Base-by-base conservation (phyloP, 805 yeast species). In the Tetrapisispora arboricola region DNA sequence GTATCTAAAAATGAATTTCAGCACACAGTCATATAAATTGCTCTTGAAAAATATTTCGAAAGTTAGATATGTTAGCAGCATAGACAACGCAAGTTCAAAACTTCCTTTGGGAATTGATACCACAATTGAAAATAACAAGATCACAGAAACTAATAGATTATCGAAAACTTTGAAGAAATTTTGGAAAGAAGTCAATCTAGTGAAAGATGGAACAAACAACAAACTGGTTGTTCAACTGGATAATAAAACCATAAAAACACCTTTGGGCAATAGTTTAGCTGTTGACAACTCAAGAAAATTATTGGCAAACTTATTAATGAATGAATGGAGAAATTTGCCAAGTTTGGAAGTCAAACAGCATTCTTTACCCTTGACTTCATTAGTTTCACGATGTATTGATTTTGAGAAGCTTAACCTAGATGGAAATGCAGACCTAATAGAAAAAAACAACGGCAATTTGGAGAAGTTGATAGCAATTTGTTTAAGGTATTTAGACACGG, bases 401-500 rank as follows among this genome's bases (percentile, higher is more conserved):
- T 65, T 92, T 49, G 61, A 68, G 20, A 51, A 56, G 11, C 67
- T 71, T 3, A 59, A 67, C 25, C 63, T 64, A 3, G 54, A 52
- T 2, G 43, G 42, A 11, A 68, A 70, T 44, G 67, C 65, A 17
- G 80, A 75, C 38, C 57, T 71, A 38, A 58, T 68, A 13, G 74
- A 79, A 32, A 81, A 82, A 56, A 70, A 79, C 29, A 87, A 88
- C 9, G 73, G 68, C 45, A 63, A 63, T 36, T 56, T 76, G 32
- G 73, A 70, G 4, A 74, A 72, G 32, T 73, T 85, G 17, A 72
- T 75, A 45, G 61, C 70, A 32, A 73, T 73, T 47, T 64, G 92
- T 46, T 65, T 90, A 54, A 76, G 88, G 41, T 92, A 88, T 56
- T 67, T 94, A 44, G 98, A 92, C 59, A 92, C 98, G 0, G 99